Percentiles rank a stretch among this genome's conserved stretches.
phyloP scores from a whole-genome alignment of 1,284 basidiomycete genomes.

The Apiotrichum mycotoxinovorans region DNA sequence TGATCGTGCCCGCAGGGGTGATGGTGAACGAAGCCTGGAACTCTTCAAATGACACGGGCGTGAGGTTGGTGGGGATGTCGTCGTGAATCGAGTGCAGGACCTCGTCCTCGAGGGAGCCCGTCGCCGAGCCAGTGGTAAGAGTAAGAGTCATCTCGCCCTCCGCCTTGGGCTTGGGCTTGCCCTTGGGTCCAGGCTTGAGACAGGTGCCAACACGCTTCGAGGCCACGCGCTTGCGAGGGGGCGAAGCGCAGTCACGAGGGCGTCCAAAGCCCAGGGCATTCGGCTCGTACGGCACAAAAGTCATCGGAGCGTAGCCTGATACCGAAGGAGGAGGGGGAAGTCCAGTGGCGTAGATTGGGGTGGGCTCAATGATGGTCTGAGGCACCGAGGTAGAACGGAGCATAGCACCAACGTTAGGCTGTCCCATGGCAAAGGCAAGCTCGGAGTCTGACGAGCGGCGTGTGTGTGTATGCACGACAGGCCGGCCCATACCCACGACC shows the following conservation, averaged over 20 bases:
- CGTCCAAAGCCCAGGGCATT: conserved; percentile 9
- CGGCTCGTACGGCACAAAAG: conserved; percentile 4
- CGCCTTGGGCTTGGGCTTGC: conserved; percentile 18
- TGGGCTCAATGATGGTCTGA: conserved; percentile 7
- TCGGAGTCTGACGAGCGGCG: conserved; percentile 21
- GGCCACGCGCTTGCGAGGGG: conserved; percentile 16
- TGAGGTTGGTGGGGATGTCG: background rate
- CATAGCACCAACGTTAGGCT: conserved; percentile 16
- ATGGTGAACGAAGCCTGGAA: conserved; percentile 12
- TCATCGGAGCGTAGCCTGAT: conserved; percentile 7
- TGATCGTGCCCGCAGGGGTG: conserved; percentile 13
- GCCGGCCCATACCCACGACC: conserved; percentile 17
- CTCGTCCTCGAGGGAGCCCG: background rate
- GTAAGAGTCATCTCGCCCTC: background rate
- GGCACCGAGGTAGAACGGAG: conserved; percentile 21
- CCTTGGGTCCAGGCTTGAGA: conserved; percentile 29
- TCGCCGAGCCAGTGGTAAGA: background rate
- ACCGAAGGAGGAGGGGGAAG: conserved; percentile 15
- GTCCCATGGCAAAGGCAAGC: conserved; percentile 16
- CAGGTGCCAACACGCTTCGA: conserved; percentile 27
- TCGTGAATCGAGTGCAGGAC: background rate
- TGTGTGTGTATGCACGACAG: conserved; percentile 3
- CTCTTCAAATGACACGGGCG: conserved; percentile 18
- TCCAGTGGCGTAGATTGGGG: conserved; percentile 5
- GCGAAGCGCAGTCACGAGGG: background rate